Evolutionary conservation across 495 filamentous ascomycete genomes (phyloP).

Genomic region (Penicillium nucicola): DNA sequence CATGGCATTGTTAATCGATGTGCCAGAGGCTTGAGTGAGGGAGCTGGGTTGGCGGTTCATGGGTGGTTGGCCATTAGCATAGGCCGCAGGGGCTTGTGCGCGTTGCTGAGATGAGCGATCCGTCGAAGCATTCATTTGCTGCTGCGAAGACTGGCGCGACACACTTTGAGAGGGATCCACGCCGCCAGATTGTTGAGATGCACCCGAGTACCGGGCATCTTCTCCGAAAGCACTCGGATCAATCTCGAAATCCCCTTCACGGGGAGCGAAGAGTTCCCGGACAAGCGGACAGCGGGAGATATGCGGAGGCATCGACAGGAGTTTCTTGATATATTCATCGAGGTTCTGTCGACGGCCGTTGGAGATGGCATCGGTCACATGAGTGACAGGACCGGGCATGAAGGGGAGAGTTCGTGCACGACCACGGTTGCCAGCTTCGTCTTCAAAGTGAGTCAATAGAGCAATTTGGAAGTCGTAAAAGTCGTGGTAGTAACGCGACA

Average conservation of each 20-base stretch:
- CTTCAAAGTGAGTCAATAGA: constrained; percentile 87
- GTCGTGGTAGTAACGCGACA: constrained; percentile 93
- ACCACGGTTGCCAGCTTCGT: constrained; percentile 80
- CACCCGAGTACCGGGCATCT: constrained; percentile 65
- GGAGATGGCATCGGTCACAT: constrained; percentile 95
- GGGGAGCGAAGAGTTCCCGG: constrained; percentile 83
- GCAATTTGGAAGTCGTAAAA: constrained; percentile 99
- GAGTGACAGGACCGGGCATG: constrained; percentile 97
- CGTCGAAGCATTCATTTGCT: constrained; percentile 62
- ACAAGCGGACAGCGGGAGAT: constrained; percentile 81
- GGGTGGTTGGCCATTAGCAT: constrained; percentile 43
- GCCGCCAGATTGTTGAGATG: constrained; percentile 68
- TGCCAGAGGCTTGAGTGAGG: constrained; percentile 64
- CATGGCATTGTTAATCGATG: constrained; percentile 52
- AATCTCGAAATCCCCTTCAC: constrained; percentile 89
- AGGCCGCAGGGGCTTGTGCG: constrained; percentile 44
- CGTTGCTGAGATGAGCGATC: constrained; percentile 60
- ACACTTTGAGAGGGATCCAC: constrained; percentile 49
- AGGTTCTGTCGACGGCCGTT: constrained; percentile 87
- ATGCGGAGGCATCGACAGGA: constrained; percentile 76
- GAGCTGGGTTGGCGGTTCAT: constrained; percentile 73
- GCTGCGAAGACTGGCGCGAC: constrained; percentile 73
- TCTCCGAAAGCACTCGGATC: constrained; percentile 65
- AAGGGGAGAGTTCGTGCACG: constrained; percentile 85
- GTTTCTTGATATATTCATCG: constrained; percentile 90